Evolutionary conservation across 2,329 filamentous ascomycete genomes (phyloP).

Genomic region (Diaporthe batatas): DNA sequence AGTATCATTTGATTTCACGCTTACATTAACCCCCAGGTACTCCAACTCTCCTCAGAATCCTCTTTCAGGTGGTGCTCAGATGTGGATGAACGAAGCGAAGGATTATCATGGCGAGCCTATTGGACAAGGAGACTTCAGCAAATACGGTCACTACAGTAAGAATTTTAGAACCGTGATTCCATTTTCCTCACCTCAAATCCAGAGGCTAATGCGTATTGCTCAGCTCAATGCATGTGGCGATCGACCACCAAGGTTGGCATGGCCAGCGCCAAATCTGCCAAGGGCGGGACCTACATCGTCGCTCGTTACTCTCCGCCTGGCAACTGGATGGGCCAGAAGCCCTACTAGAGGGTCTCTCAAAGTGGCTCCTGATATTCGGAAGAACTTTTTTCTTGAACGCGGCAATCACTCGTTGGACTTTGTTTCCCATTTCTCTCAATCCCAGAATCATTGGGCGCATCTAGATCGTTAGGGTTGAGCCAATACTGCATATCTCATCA

Average conservation of each 20-base stretch:
- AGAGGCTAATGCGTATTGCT: background rate
- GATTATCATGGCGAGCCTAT: constrained; percentile 52
- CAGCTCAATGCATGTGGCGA: constrained; percentile 51
- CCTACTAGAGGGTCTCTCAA: background rate
- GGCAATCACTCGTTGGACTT: background rate
- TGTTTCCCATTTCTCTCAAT: background rate
- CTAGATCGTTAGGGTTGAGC: background rate
- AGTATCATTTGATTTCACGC: background rate
- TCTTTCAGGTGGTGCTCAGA: constrained; percentile 47
- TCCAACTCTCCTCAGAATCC: constrained; percentile 41
- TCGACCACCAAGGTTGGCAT: constrained; percentile 51
- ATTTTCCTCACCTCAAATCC: background rate
- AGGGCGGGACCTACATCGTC: constrained; percentile 51
- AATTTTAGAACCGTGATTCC: background rate
- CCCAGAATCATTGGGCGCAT: background rate
- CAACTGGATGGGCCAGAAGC: constrained; percentile 44
- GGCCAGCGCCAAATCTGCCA: constrained; percentile 46
- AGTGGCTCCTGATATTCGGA: constrained; percentile 46
- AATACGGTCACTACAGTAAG: constrained; percentile 53
- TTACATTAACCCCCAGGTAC: constrained; percentile 37
- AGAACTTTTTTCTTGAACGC: background rate
- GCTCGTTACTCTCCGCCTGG: constrained; percentile 52
- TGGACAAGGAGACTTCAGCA: constrained; percentile 51
- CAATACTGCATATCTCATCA: background rate
- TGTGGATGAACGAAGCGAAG: constrained; percentile 52